These are phyloP conservation scores for Suillus hirtellus DNA, from an alignment of 768 basidiomycete species.

Conservation along the genomic window DNA sequence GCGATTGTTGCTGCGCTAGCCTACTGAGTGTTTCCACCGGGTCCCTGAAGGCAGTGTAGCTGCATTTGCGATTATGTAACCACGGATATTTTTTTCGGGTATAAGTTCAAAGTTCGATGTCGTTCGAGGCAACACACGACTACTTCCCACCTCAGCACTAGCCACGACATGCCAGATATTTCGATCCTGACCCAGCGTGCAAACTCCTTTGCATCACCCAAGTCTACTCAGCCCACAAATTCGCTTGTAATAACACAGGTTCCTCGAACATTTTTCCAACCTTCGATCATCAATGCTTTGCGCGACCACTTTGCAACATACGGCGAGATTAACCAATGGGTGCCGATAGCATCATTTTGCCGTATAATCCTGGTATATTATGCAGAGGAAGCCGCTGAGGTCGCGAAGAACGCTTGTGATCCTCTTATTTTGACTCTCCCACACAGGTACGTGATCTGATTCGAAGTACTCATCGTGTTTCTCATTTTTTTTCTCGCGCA, in stretches of 20 bases:
- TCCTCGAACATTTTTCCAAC: slow-evolving; percentile 77
- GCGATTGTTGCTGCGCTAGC: background rate
- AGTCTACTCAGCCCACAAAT: slow-evolving; percentile 55
- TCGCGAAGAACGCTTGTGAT: slow-evolving; percentile 66
- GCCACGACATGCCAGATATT: slow-evolving; percentile 24
- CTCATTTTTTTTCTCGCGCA: slow-evolving; percentile 28
- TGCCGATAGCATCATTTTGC: slow-evolving; percentile 77
- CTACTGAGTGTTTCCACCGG: background rate
- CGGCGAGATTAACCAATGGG: slow-evolving; percentile 89
- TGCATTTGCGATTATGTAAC: slow-evolving; percentile 2
- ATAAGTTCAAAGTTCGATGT: slow-evolving; percentile 3
- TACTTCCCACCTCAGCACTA: background rate
- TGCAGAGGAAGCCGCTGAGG: slow-evolving; percentile 60
- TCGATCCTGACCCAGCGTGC: slow-evolving; percentile 24
- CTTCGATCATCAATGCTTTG: slow-evolving; percentile 63
- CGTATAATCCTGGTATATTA: slow-evolving; percentile 83
- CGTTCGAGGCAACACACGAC: background rate
- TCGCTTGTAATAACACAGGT: slow-evolving; percentile 81
- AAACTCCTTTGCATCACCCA: background rate
- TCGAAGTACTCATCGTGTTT: background rate
- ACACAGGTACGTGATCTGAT: slow-evolving; percentile 44
- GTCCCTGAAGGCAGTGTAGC: background rate
- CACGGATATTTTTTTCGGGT: background rate
- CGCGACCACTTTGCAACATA: slow-evolving; percentile 71
- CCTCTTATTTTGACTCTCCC: slow-evolving; percentile 58